These are phyloP conservation scores for Monosporascus cannonballus DNA, from an alignment of 2,329 filamentous ascomycete species.

Conservation along the genomic window DNA sequence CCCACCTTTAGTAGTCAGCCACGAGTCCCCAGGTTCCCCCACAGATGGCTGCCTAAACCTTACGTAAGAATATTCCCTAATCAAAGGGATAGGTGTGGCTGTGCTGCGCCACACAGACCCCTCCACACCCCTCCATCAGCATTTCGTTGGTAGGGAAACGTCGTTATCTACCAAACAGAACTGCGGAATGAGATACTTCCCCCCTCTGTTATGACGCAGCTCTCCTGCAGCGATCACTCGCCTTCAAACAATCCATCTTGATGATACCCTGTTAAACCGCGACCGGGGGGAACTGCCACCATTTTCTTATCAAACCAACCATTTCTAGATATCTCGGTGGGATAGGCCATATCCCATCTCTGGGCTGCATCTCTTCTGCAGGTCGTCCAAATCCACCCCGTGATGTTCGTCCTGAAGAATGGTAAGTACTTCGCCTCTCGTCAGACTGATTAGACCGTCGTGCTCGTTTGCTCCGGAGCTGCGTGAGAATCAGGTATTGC, in stretches of 20 bases:
- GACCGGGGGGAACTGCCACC: not conserved
- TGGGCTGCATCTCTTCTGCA: not conserved
- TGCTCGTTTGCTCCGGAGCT: too few species aligned
- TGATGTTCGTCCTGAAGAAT: constrained; percentile 38
- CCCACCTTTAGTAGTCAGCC: too few species aligned
- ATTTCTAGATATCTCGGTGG: not conserved
- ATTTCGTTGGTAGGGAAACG: not conserved
- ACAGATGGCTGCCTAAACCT: too few species aligned
- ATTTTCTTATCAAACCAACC: not conserved
- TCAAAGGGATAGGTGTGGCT: not conserved
- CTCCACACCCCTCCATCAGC: not conserved
- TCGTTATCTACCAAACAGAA: not conserved
- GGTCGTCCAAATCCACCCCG: constrained; percentile 8
- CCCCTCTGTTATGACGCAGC: not conserved
- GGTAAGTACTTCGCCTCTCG: constrained; percentile 24
- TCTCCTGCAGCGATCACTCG: not conserved
- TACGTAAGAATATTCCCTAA: not conserved
- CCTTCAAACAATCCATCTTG: not conserved
- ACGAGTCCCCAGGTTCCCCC: too few species aligned
- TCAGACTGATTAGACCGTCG: constrained; percentile 1
- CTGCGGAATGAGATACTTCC: not conserved
- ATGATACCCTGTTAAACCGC: not conserved
- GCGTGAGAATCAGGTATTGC: too few species aligned
- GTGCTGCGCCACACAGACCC: not conserved
- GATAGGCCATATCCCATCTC: too few species aligned